These are phyloP conservation scores for Claviceps citrina DNA, from an alignment of 2,329 filamentous ascomycete genomes.

Conservation along the genomic window DNA sequence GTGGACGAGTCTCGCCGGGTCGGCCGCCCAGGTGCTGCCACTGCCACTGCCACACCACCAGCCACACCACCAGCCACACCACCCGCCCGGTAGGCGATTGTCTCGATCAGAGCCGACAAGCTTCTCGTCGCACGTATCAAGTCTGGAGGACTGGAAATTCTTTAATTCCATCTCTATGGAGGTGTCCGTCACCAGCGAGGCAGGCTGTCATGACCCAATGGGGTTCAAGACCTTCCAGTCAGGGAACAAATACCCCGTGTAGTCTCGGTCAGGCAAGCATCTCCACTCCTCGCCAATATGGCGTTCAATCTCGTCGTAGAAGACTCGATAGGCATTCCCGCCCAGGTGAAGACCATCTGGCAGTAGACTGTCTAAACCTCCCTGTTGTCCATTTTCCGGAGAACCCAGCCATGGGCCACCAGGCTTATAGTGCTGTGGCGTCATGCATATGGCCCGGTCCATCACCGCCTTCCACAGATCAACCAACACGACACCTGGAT, in stretches of 20 bases:
- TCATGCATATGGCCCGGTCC: conserved; percentile 46
- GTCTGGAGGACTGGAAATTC: neutral
- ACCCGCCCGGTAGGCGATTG: no score
- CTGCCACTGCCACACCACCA: no score
- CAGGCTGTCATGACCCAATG: neutral
- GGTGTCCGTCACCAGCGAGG: neutral
- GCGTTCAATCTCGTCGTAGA: conserved; percentile 32
- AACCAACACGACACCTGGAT: conserved; percentile 52
- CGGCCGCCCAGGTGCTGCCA: no score
- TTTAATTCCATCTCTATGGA: neutral
- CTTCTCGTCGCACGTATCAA: no score
- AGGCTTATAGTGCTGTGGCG: conserved; percentile 38
- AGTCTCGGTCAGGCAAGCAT: conserved; percentile 20
- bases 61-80: no score
- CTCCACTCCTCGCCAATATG: conserved; percentile 32
- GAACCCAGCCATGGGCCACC: conserved; percentile 34
- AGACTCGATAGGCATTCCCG: conserved; percentile 35
- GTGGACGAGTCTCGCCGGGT: no score
- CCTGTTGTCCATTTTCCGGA: conserved; percentile 31
- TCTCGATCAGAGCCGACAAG: no score
- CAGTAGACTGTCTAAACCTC: conserved; percentile 36
- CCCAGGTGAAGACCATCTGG: conserved; percentile 44
- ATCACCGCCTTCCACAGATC: conserved; percentile 73
- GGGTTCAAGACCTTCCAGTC: conserved; percentile 26
- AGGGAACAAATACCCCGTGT: conserved; percentile 29